Conservation (phyloP, 1,139 yeast genomes). For the Pichia sp. region DNA sequence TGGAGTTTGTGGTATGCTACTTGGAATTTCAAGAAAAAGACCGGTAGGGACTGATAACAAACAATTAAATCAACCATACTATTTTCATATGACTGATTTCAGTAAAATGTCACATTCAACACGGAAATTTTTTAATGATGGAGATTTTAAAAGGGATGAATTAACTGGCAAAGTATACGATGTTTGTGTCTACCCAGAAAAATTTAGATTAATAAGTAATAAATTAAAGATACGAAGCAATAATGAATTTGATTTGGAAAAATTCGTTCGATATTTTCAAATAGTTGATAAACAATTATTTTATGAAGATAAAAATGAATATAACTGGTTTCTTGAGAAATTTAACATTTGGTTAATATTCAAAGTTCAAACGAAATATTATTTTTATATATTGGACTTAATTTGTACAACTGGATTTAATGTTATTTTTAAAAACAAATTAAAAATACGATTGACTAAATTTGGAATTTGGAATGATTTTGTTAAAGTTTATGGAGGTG, state of each 20-base stretch:
- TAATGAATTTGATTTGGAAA: not conserved
- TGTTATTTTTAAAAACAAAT: not conserved
- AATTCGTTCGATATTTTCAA: conserved; percentile 6
- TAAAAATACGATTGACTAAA: not conserved
- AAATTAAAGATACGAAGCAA: not conserved
- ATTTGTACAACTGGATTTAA: conserved; percentile 2
- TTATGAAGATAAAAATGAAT: conserved; percentile 1
- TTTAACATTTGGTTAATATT: conserved; percentile 12
- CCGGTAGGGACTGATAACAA: not conserved
- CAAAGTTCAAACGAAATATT: conserved; percentile 9
- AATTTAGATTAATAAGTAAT: conserved; percentile 4
- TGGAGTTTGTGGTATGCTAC: not conserved
- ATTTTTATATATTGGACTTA: conserved; percentile 7
- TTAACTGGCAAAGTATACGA: conserved; percentile 9
- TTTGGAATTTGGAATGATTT: conserved; percentile 2
- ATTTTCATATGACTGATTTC: conserved; percentile 11
- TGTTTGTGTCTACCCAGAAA: conserved; percentile 12
- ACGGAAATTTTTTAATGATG: not conserved
- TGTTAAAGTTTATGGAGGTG: not conserved
- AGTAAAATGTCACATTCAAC: not conserved
- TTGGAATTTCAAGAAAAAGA: conserved; percentile 10
- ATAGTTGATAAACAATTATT: not conserved
- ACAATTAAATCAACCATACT: conserved; percentile 2
- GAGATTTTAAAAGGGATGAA: conserved; percentile 2
- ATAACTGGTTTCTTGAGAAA: conserved; percentile 2